A percentile compares a stretch with the other conserved stretches of the same genome.
phyloP scores from a whole-genome alignment of 192 early-diverging fungal genomes.

The Coemansia sp. region DNA sequence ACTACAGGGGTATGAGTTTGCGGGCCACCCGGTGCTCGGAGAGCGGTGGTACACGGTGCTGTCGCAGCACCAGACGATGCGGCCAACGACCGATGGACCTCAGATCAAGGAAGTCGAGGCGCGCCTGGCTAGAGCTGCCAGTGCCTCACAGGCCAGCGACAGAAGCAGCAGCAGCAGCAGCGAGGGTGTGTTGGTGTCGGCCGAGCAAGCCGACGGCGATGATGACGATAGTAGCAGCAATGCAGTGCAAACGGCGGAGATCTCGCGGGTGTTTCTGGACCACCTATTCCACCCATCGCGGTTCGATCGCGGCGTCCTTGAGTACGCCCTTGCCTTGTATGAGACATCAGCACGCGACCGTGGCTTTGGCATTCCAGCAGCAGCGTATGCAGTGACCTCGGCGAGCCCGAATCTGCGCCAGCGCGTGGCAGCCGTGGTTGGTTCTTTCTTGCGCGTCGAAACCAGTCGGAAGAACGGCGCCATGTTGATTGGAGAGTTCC shows the following conservation, averaged over 20 bases:
- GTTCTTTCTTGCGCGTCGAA: conserved; percentile 33
- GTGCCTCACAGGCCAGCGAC: not conserved
- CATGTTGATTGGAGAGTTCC: conserved; percentile 29
- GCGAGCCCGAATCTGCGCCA: conserved; percentile 32
- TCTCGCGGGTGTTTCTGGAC: conserved; percentile 41
- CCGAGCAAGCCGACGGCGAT: not conserved
- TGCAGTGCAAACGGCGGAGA: conserved; percentile 32
- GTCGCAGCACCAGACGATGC: conserved; percentile 23
- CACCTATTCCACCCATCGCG: conserved; percentile 47
- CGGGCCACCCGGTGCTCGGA: conserved; percentile 36
- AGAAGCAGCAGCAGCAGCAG: not conserved
- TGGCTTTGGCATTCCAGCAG: conserved; percentile 31
- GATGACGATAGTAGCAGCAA: not conserved
- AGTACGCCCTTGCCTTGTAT: conserved; percentile 40
- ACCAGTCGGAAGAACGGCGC: conserved; percentile 17
- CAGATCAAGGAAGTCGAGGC: conserved; percentile 47
- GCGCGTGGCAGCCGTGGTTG: conserved; percentile 32
- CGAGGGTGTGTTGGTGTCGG: not conserved
- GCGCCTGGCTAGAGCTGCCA: conserved; percentile 6
- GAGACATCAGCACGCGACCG: conserved; percentile 33
- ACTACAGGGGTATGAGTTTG: conserved; percentile 17
- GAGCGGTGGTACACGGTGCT: conserved; percentile 53
- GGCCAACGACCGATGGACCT: conserved; percentile 29
- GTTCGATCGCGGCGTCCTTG: conserved; percentile 44
- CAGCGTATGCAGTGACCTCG: conserved; percentile 12